A percentile compares a stretch with the other conserved stretches of the same genome.
Evolutionary conservation across 2,329 filamentous ascomycete genomes (phyloP).

Genomic region (Trichophyton schoenleinii): DNA sequence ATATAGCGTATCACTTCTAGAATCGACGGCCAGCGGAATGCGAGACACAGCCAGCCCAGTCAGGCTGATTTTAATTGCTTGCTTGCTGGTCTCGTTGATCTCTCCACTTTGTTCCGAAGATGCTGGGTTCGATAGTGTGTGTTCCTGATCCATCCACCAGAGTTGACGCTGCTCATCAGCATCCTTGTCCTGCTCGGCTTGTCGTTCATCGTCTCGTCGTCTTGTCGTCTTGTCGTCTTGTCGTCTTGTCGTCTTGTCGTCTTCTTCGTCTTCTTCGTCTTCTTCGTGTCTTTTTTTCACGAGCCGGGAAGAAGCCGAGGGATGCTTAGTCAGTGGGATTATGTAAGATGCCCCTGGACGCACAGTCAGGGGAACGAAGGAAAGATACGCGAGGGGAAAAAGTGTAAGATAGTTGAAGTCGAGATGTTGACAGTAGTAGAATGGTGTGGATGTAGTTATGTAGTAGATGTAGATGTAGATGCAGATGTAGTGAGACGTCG

Average conservation of each 20-base stretch:
- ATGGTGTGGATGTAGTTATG: too few species aligned
- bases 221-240: neutral
- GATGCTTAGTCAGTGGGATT: neutral
- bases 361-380: neutral
- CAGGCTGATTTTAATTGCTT: too few species aligned
- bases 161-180: neutral
- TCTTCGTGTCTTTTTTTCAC: neutral
- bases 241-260: too few species aligned
- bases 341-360: neutral
- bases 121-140: neutral
- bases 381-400: neutral
- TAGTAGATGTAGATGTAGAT: too few species aligned
- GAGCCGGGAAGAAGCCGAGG: neutral
- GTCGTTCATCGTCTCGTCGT: neutral
- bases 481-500: too few species aligned
- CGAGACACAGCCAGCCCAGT: neutral
- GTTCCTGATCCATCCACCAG: neutral
- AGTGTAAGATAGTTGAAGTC: neutral
- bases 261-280: neutral
- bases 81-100: neutral
- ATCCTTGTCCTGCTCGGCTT: too few species aligned
- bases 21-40: neutral
- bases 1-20: slow-evolving; percentile 2
- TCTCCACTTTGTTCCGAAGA: slow-evolving; percentile 2
- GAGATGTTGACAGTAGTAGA: too few species aligned